These are phyloP conservation scores for Candida gigantensis DNA, from an alignment of 1,139 yeast species.

Conservation along the genomic window DNA sequence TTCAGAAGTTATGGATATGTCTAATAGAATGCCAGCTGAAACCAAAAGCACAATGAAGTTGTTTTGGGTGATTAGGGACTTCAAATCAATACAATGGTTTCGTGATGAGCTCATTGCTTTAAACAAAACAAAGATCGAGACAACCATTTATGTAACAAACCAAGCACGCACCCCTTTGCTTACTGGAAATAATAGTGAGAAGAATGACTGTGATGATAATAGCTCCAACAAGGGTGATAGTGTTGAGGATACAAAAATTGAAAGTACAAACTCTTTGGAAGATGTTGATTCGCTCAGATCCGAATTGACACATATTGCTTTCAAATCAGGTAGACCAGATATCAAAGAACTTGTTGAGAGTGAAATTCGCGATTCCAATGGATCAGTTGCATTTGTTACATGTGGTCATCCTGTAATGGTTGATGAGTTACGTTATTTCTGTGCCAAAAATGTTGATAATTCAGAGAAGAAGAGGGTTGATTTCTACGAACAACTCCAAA, in stretches of 20 bases:
- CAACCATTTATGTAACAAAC: constrained; percentile 32
- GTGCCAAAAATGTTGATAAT: constrained; percentile 28
- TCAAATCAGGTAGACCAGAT: constrained; percentile 37
- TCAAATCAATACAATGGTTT: constrained; percentile 4
- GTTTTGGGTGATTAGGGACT: constrained; percentile 8
- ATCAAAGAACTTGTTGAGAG: constrained; percentile 27
- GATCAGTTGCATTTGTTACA: constrained; percentile 44
- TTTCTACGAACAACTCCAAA: constrained; percentile 41
- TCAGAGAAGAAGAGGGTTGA: constrained; percentile 32
- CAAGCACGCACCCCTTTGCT: too few species aligned
- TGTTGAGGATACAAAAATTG: too few species aligned
- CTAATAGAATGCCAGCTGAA: constrained; percentile 25
- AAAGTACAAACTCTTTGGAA: too few species aligned
- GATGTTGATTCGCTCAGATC: too few species aligned
- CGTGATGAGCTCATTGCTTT: constrained; percentile 26
- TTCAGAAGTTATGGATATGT: constrained; percentile 35
- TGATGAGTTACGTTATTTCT: constrained; percentile 44
- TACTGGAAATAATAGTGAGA: too few species aligned
- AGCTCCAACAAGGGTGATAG: too few species aligned
- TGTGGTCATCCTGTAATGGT: constrained; percentile 61
- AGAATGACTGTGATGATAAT: too few species aligned
- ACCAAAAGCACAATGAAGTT: constrained; percentile 4
- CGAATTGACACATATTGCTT: constrained; percentile 22
- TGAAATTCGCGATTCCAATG: constrained; percentile 30
- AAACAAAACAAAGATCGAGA: constrained; percentile 24